Conservation (phyloP, 2,329 filamentous ascomycete genomes). For the Aspergillus chevalieri region DNA sequence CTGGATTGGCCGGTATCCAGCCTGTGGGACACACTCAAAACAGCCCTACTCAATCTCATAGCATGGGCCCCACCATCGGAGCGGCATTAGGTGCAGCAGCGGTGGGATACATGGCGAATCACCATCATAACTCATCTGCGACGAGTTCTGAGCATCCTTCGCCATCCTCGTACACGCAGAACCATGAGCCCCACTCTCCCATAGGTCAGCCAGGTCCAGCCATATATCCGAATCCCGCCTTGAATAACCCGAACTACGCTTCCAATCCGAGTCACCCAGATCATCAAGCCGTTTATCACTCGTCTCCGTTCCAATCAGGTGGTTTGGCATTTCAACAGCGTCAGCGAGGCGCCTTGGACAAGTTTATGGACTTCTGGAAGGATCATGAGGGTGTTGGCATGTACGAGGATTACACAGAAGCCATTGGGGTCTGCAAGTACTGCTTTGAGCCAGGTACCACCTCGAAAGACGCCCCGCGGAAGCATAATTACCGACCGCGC, state of each 20-base stretch:
- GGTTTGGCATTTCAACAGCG: constrained; percentile 46
- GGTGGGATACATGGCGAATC: constrained; percentile 35
- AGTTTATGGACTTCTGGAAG: constrained; percentile 56
- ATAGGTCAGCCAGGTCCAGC: constrained; percentile 7
- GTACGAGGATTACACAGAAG: constrained; percentile 63
- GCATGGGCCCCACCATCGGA: constrained; percentile 29
- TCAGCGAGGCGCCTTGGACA: constrained; percentile 51
- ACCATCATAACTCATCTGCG: constrained; percentile 28
- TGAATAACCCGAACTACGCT: constrained; percentile 28
- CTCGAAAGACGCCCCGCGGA: constrained; percentile 53
- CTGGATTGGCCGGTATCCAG: constrained; percentile 15
- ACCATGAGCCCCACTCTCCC: not conserved
- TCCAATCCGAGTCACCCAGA: constrained; percentile 17
- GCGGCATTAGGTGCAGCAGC: constrained; percentile 36
- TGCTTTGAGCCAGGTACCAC: constrained; percentile 58
- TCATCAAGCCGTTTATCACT: constrained; percentile 26
- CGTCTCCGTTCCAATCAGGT: constrained; percentile 23
- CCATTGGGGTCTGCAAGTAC: constrained; percentile 59
- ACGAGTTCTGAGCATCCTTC: constrained; percentile 20
- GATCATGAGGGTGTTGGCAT: constrained; percentile 59
- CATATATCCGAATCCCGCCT: constrained; percentile 6
- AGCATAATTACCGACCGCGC: constrained; percentile 49
- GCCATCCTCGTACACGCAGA: not conserved
- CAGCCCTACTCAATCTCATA: constrained; percentile 27
- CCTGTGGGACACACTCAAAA: constrained; percentile 8